Percentiles rank a stretch among this genome's conserved stretches.
These are phyloP conservation scores for Allomyces macrogynus DNA, from an alignment of 192 early-diverging fungal species.

Conservation along the genomic window DNA sequence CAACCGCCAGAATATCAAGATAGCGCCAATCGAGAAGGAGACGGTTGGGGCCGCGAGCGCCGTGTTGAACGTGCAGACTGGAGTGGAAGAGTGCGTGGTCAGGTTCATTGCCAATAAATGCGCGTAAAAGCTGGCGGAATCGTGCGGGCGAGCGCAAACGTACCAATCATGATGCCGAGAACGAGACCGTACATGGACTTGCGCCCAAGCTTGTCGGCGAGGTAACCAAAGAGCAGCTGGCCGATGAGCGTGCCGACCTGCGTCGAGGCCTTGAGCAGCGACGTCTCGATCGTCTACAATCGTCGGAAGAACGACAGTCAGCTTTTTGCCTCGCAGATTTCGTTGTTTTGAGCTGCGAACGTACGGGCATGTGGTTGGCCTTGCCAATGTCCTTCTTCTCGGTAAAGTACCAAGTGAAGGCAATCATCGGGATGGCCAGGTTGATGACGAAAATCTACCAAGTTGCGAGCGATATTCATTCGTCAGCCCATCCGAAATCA, in stretches of 20 bases:
- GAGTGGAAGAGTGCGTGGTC: no score
- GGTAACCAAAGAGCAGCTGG: slow-evolving; percentile 68
- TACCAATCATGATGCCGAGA: slow-evolving; percentile 71
- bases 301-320: no score
- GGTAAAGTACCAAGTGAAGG: no score
- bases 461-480: no score
- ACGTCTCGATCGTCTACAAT: slow-evolving; percentile 38
- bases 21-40: slow-evolving; percentile 41
- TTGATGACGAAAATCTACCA: slow-evolving; percentile 62
- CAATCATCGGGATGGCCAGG: slow-evolving; percentile 65
- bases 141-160: no score
- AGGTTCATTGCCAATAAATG: no score
- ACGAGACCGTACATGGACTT: slow-evolving; percentile 75
- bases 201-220: slow-evolving; percentile 77
- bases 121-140: no score
- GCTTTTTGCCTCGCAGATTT: no score
- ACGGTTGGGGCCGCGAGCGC: slow-evolving; percentile 47
- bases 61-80: slow-evolving; percentile 47
- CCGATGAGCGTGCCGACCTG: slow-evolving; percentile 80
- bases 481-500: no score
- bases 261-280: slow-evolving; percentile 64
- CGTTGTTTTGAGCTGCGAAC: no score
- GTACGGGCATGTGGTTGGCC: no score
- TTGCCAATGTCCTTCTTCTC: no score
- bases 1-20: slow-evolving; percentile 75